These are phyloP conservation scores for Leucoagaricus sp. DNA, from an alignment of 1,284 basidiomycete genomes.

Conservation along the genomic window DNA sequence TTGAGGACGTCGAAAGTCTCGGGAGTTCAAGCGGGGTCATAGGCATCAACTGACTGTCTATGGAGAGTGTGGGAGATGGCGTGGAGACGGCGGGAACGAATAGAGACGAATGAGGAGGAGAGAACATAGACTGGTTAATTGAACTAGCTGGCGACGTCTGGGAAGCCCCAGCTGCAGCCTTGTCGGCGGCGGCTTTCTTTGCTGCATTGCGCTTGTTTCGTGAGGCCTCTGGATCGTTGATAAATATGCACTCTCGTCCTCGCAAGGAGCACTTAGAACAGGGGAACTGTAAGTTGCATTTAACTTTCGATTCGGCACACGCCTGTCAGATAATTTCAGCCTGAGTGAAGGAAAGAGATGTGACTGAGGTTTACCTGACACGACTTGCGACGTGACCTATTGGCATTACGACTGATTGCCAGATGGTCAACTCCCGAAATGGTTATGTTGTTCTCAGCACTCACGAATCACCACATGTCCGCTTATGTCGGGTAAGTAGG, in stretches of 20 bases:
- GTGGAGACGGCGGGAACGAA: conserved; percentile 13
- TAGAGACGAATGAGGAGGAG: conserved; percentile 15
- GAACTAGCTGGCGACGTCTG: conserved; percentile 26
- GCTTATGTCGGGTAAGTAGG: conserved; percentile 56
- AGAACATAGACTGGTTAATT: conserved; percentile 11
- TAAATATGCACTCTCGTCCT: conserved; percentile 62
- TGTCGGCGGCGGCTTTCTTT: conserved; percentile 25
- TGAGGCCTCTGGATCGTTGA: conserved; percentile 45
- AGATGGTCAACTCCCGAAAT: conserved; percentile 11
- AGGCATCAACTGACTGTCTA: conserved; percentile 13
- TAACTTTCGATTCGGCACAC: conserved; percentile 71
- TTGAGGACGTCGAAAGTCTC: conserved; percentile 25
- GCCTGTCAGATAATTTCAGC: conserved; percentile 41
- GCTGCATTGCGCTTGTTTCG: conserved; percentile 36
- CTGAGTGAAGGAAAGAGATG: not conserved
- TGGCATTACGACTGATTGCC: conserved; percentile 32
- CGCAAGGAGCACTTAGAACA: conserved; percentile 64
- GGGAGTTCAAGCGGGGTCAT: conserved; percentile 20
- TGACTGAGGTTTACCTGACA: conserved; percentile 36
- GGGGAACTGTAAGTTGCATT: conserved; percentile 67
- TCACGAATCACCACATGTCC: conserved; percentile 57
- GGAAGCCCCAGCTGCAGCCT: conserved; percentile 22
- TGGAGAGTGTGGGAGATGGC: conserved; percentile 25
- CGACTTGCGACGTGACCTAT: conserved; percentile 49
- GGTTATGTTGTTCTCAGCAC: conserved; percentile 23